A percentile compares a stretch with the other conserved stretches of the same genome.
These are phyloP conservation scores for Botryosphaeria agaves DNA, from an alignment of 2,329 filamentous ascomycete species.

Conservation along the genomic window DNA sequence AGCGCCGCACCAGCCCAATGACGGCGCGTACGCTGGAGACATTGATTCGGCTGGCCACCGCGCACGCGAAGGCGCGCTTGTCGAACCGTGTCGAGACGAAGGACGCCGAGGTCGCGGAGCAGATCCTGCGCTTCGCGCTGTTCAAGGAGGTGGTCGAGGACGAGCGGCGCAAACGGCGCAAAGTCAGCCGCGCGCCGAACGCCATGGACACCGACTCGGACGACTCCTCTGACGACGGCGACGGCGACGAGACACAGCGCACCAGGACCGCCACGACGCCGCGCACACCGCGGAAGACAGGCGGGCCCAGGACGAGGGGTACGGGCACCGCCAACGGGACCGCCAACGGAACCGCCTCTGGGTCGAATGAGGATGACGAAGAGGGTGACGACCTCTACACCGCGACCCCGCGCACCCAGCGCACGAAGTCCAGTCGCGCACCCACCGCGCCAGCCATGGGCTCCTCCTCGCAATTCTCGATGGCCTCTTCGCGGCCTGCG, in stretches of 20 bases:
- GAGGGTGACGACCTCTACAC: constrained; percentile 38
- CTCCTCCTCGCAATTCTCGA: constrained; percentile 43
- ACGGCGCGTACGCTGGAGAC: constrained; percentile 96
- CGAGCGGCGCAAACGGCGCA: constrained; percentile 68
- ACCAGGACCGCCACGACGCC: constrained; percentile 9
- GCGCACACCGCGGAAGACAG: constrained; percentile 9
- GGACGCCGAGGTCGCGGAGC: constrained; percentile 75
- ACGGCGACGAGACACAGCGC: constrained; percentile 29
- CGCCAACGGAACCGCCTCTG: constrained; percentile 7
- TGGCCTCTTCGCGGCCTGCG: constrained; percentile 63
- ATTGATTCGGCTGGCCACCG: constrained; percentile 91
- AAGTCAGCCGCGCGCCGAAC: constrained; percentile 45
- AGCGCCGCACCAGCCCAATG: constrained; percentile 83
- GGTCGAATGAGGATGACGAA: constrained; percentile 29
- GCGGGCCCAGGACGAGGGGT: constrained; percentile 3
- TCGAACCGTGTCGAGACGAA: constrained; percentile 78
- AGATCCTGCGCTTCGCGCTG: constrained; percentile 79
- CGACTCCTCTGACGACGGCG: constrained; percentile 38
- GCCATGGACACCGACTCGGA: constrained; percentile 38
- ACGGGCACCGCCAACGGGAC: constrained; percentile 7
- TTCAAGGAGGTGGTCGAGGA: constrained; percentile 85
- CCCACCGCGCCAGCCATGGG: constrained; percentile 16
- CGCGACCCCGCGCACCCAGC: constrained; percentile 30
- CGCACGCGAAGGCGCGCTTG: constrained; percentile 82
- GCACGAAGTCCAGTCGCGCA: constrained; percentile 14